Evolutionary conservation across 2,329 filamentous ascomycete genomes (phyloP), one percentile per base, ranked within the genome.

Genomic region (Xylariaceae sp.): DNA sequence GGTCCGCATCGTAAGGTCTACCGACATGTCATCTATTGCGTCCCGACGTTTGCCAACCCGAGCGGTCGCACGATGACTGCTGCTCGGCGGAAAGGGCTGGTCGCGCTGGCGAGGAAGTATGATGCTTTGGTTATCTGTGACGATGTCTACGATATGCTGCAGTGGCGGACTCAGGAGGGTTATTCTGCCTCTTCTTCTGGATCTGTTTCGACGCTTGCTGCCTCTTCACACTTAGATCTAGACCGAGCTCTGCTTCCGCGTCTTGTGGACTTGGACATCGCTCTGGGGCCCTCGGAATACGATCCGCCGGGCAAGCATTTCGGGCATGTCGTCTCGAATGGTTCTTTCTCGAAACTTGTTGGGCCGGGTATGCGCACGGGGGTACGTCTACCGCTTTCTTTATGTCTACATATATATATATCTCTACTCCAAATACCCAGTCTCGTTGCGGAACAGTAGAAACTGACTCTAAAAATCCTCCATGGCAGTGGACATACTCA

Each of bases 101-200:
- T 97, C 20, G 70, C 72, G n/a, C 67, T 96, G 6, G 92, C 92
- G 0, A 77, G 92, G 45, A 73, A 82, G 47, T 81, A 85, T 63
- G 83, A 97, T 63, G 88, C 88, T 6, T 75, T 97, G n/a, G 67
- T 96, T 44, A 75, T 96, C 22, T 80, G 80, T 39, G 92, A 97
- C 67, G 93, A 98, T 64, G 90, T 97, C 8, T 98, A 98, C 63
- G 92, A 97, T 64, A 85, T 92, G 54, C 74, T 97, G 5, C 86
- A 91, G 62, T 96, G 90, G 88, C 77, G 80, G 2, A 60, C 68
- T n/a, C n/a, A 25, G 2, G 5, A 16, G 3, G 10, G 35, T 4
- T 11, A 45, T 1, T 25, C 39, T 6, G 7, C 32, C 20, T 32
- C 43, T 3, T 33, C 51, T 5, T 27, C 38, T 10, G 14, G 39